Evolutionary conservation across 768 basidiomycete species (phyloP).

Genomic region (Chlorophyllum brunneum): DNA sequence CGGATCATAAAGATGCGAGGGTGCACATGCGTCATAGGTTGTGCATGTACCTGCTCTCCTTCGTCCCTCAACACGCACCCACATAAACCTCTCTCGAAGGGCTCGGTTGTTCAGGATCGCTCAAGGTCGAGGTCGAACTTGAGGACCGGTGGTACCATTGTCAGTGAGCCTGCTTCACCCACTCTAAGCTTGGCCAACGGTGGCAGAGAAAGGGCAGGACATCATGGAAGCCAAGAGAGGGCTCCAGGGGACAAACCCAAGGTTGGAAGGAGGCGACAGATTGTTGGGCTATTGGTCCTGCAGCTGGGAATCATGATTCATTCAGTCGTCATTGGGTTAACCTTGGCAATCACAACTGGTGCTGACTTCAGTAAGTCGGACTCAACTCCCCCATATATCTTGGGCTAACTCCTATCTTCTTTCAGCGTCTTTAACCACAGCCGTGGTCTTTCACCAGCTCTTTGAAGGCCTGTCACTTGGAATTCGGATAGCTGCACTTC

Average conservation of each 20-base stretch:
- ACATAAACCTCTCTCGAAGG: not conserved
- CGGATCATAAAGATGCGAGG: constrained; percentile 22
- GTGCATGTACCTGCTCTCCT: constrained; percentile 5
- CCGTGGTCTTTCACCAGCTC: constrained; percentile 78
- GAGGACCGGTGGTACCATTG: not conserved
- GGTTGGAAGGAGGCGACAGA: constrained; percentile 56
- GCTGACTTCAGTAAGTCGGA: constrained; percentile 61
- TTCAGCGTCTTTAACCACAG: constrained; percentile 67
- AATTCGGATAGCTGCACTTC: constrained; percentile 70
- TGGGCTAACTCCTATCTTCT: not conserved
- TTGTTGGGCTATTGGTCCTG: constrained; percentile 77
- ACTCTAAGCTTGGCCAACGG: not conserved
- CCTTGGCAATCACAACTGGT: constrained; percentile 65
- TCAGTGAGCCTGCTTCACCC: not conserved
- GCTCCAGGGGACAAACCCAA: constrained; percentile 22
- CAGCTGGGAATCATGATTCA: constrained; percentile 87
- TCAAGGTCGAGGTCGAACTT: constrained; percentile 1
- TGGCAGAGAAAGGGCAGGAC: constrained; percentile 1
- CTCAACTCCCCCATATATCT: not conserved
- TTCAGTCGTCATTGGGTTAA: constrained; percentile 76
- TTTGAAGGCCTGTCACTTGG: constrained; percentile 85
- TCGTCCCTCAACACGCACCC: not conserved
- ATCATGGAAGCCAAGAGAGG: constrained; percentile 14
- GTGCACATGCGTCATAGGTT: constrained; percentile 4
- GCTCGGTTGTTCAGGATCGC: not conserved